Base-by-base conservation (phyloP, 257 asterid species). In the Solanum sparsipilum region DNA sequence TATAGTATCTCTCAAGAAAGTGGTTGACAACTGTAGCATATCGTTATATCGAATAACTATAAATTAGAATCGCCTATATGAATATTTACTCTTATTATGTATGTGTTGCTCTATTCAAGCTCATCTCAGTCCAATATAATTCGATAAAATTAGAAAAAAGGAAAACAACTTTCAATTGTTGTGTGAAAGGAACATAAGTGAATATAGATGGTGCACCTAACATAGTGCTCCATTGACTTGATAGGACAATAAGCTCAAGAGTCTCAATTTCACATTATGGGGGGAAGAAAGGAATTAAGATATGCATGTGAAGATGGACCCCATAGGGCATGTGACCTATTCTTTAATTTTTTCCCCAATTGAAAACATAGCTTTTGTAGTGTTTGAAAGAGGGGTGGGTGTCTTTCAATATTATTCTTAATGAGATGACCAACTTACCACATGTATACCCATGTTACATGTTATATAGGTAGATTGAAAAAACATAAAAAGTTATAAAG, bases 291-390 rank as follows among this genome's bases (percentile, higher is more conserved):
- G 84, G 52, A 88, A 87, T 7, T 75, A 83, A 88, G 84, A 89
- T 76, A 81, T 56, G 89, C 96, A 94, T 89, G 95, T 94, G 94
- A 88, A 76, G 91, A 74, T 89, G 95, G 96, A 91, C 67, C 94
- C 29, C 93, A 88, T 65, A 48, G 2, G 87, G 84, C 92, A 88
- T 90, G 94, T 91, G 92, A 83, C 84, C 88, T 90, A 67, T 84
- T 72, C 89, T 89, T 87, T 56, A 83, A 70, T 41, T 52, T 60
- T 60, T 52, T 39, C 35, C 86, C 63, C 90, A 88, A 52, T 87
- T 87, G 83, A 90, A 91, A 86, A 88, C 31, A 73, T 23, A 9
- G 27, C 10, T 82, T 29, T 82, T 82, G 86, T 82, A 82, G 70
- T 25, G 44, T 48, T 56, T 82, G 41, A 29, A 73, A 36, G 29